phyloP scores from a whole-genome alignment of 805 yeast species.

The Lachancea thermotolerans region DNA sequence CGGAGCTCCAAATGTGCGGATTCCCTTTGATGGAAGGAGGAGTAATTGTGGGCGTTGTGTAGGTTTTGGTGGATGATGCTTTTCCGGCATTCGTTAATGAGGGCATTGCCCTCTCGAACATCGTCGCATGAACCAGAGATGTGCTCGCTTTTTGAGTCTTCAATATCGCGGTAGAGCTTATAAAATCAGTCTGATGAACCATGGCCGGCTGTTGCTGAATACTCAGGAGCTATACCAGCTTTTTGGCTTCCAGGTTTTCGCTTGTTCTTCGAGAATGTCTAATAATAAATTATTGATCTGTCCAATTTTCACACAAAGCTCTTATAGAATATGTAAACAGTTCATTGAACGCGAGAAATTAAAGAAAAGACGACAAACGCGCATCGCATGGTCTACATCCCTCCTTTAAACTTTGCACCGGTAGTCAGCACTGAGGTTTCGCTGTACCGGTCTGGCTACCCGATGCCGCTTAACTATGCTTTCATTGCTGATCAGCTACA shows the following conservation, averaged over 20 bases:
- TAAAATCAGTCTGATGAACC: not conserved
- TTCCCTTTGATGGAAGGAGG: conserved; percentile 54
- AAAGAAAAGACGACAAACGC: conserved; percentile 1
- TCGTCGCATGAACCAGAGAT: not conserved
- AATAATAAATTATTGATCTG: not conserved
- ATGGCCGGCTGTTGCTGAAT: not conserved
- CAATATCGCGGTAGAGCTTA: not conserved
- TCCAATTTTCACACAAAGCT: not conserved
- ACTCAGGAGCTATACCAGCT: too few species aligned
- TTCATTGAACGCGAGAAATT: not conserved
- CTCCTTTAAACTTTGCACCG: conserved; percentile 85
- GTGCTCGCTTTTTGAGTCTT: not conserved
- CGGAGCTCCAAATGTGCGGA: conserved; percentile 63
- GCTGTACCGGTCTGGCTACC: conserved; percentile 88
- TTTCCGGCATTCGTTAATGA: not conserved
- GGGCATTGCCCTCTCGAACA: conserved; percentile 2
- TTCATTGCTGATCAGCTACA: conserved; percentile 59
- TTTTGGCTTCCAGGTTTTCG: too few species aligned
- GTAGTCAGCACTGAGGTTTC: conserved; percentile 63
- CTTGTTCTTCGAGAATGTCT: too few species aligned
- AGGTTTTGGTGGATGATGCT: not conserved
- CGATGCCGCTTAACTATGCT: conserved; percentile 78
- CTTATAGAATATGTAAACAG: not conserved
- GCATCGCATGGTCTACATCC: conserved; percentile 43
- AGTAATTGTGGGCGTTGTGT: conserved; percentile 31